Percentiles rank a stretch among this genome's conserved stretches.
These are phyloP conservation scores for Iodosphaeria phyllophila DNA, from an alignment of 2,329 filamentous ascomycete genomes.

Conservation along the genomic window DNA sequence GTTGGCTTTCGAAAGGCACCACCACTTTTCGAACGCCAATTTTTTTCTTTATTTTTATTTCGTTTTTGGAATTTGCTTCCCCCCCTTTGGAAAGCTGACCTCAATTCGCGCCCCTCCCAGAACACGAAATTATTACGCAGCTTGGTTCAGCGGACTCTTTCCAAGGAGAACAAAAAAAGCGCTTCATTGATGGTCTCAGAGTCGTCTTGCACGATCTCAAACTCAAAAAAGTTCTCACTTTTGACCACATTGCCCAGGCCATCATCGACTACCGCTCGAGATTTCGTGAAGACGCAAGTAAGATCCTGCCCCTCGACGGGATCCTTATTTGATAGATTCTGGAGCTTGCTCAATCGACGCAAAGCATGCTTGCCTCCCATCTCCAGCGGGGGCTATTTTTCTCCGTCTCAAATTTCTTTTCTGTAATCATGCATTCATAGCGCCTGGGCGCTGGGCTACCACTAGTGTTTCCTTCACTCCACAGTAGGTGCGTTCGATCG, in stretches of 20 bases:
- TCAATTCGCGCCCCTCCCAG: slow-evolving; percentile 25
- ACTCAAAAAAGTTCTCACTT: slow-evolving; percentile 40
- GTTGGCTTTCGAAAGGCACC: slow-evolving; percentile 18
- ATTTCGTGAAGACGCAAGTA: slow-evolving; percentile 44
- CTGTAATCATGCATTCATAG: too few species aligned
- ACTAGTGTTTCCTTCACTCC: too few species aligned
- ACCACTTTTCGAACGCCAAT: neutral
- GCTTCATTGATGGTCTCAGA: slow-evolving; percentile 44
- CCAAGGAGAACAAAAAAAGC: slow-evolving; percentile 37
- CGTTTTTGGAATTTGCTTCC: slow-evolving; percentile 18
- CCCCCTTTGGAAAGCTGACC: slow-evolving; percentile 30
- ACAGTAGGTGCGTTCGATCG: too few species aligned
- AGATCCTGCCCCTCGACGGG: slow-evolving; percentile 38
- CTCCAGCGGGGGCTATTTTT: too few species aligned
- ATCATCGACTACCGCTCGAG: slow-evolving; percentile 49
- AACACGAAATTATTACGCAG: slow-evolving; percentile 55
- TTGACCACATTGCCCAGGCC: slow-evolving; percentile 44
- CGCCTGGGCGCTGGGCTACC: too few species aligned
- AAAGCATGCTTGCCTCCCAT: too few species aligned
- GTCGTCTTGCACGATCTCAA: slow-evolving; percentile 41
- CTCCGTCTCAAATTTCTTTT: too few species aligned
- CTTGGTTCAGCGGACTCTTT: slow-evolving; percentile 49
- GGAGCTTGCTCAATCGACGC: too few species aligned
- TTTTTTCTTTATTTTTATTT: too few species aligned
- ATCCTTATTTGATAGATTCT: slow-evolving; percentile 16